These are phyloP conservation scores for Panaeolus papilionaceus DNA, from an alignment of 768 basidiomycete genomes.

Conservation along the genomic window DNA sequence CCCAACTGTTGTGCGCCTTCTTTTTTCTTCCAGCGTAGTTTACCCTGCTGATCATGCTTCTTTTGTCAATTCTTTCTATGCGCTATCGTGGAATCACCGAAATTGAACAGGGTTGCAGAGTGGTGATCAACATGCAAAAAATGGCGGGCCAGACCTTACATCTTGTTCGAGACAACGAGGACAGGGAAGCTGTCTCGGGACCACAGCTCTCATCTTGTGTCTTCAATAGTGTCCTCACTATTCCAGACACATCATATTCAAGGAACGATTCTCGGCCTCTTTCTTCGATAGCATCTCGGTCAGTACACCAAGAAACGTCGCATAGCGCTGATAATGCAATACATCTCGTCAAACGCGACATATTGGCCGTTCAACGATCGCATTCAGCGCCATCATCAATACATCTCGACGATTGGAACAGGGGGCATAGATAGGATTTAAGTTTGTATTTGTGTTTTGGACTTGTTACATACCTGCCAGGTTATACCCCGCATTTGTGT, in stretches of 20 bases:
- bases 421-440: background rate
- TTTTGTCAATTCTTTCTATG: background rate
- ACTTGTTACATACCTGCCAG: background rate
- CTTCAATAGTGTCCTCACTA: background rate
- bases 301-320: background rate
- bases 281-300: background rate
- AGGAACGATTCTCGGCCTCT: background rate
- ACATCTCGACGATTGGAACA: background rate
- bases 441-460: background rate
- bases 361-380: background rate
- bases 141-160: constrained; percentile 17
- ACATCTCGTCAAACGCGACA: background rate
- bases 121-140: constrained; percentile 29
- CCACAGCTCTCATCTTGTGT: constrained; percentile 24
- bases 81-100: constrained; percentile 8
- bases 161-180: constrained; percentile 15
- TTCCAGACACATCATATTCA: background rate
- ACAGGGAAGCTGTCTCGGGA: background rate
- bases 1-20: constrained; percentile 25
- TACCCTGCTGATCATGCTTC: background rate
- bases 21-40: background rate
- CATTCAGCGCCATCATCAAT: background rate
- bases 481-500: background rate
- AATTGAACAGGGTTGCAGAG: constrained; percentile 26
- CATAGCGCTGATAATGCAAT: background rate